A percentile compares a stretch with the other conserved stretches of the same genome.
Conservation (phyloP, 805 yeast genomes). For the Saccharomycopsis fibuligera region DNA sequence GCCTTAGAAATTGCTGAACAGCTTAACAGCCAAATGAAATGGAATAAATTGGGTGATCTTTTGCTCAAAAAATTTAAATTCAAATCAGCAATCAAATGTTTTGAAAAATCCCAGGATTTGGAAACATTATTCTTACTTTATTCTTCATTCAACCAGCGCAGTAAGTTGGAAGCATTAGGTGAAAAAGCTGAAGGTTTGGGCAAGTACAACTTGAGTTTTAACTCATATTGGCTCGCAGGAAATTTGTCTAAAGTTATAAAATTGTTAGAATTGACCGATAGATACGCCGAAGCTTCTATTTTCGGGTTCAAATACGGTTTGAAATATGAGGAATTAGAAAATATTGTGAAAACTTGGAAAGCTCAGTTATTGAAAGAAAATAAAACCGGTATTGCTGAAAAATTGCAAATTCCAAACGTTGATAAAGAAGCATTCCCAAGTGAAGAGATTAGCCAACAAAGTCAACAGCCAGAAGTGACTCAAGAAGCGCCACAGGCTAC, state of each 20-base stretch:
- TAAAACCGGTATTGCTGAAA: constrained; percentile 52
- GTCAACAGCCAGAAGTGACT: background rate
- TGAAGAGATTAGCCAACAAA: background rate
- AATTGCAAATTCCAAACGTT: constrained; percentile 34
- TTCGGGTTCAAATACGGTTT: constrained; percentile 68
- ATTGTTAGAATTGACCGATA: constrained; percentile 58
- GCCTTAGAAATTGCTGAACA: constrained; percentile 63
- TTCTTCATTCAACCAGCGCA: constrained; percentile 69
- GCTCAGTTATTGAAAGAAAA: constrained; percentile 42
- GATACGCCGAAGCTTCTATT: constrained; percentile 80
- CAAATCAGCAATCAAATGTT: constrained; percentile 73
- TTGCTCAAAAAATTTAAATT: constrained; percentile 76
- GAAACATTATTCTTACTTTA: constrained; percentile 77
- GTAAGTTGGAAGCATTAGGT: constrained; percentile 58
- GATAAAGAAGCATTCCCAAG: background rate
- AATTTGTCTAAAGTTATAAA: constrained; percentile 57
- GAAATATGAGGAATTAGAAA: constrained; percentile 37
- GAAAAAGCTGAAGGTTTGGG: constrained; percentile 64
- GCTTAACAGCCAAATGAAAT: constrained; percentile 58
- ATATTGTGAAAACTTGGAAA: constrained; percentile 64
- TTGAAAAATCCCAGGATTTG: constrained; percentile 70
- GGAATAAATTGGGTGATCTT: constrained; percentile 89
- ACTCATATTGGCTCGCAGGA: constrained; percentile 83
- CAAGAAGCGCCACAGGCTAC: background rate
- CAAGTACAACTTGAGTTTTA: constrained; percentile 84